Conservation (phyloP, 2,329 filamentous ascomycete species). For the Gliomastix tumulicola region DNA sequence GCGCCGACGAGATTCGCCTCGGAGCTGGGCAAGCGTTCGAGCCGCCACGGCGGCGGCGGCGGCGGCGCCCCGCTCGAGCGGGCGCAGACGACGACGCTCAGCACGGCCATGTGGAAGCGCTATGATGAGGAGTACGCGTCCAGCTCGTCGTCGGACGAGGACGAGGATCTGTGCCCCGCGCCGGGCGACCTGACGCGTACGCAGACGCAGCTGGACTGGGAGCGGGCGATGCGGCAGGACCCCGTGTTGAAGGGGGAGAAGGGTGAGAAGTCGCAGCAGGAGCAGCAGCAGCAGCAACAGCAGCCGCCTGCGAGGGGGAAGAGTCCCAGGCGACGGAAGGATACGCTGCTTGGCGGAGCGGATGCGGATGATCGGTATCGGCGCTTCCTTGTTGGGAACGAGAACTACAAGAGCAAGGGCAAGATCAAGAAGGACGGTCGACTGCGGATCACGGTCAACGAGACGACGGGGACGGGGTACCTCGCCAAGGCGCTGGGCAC, state of each 20-base stretch:
- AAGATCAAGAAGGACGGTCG: constrained; percentile 63
- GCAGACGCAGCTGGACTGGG: not conserved
- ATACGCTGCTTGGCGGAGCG: constrained; percentile 1
- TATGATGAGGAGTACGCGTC: constrained; percentile 10
- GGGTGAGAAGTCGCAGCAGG: not conserved
- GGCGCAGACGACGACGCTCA: constrained; percentile 18
- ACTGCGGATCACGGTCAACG: constrained; percentile 64
- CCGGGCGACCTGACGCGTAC: not conserved
- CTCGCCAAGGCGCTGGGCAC: constrained; percentile 67
- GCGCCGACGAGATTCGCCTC: no score
- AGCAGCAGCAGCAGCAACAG: not conserved
- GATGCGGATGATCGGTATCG: constrained; percentile 15
- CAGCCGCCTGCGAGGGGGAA: constrained; percentile 4
- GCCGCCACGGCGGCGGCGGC: no score
- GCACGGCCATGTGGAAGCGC: constrained; percentile 14
- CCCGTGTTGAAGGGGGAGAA: no score
- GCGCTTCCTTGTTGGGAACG: constrained; percentile 52
- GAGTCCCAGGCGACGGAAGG: constrained; percentile 1
- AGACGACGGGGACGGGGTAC: constrained; percentile 63
- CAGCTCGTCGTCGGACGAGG: constrained; percentile 7
- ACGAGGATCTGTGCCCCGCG: not conserved
- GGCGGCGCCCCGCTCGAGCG: constrained; percentile 13
- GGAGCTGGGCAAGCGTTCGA: no score
- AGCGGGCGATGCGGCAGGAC: no score
- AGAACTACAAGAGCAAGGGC: constrained; percentile 58